phyloP scores from a whole-genome alignment of 176 grass and related monocot species.

The Pharus latifolius region DNA sequence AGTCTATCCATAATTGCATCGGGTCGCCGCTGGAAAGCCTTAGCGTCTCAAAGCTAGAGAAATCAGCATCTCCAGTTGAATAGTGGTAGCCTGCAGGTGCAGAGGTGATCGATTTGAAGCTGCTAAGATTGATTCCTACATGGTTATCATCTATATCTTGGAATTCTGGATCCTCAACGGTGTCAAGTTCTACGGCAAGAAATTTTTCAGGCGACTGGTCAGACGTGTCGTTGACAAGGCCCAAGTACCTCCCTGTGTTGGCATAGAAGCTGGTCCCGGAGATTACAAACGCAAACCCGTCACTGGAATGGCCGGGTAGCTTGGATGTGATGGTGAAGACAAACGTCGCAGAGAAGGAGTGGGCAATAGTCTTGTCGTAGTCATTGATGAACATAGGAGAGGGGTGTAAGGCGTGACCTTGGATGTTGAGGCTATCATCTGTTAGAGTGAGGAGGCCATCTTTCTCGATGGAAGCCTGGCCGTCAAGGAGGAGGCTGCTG shows the following conservation, averaged over 20 bases:
- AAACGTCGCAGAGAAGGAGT: slow-evolving; percentile 26
- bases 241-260: no score
- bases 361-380: background rate
- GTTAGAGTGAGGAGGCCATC: slow-evolving; percentile 20
- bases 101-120: background rate
- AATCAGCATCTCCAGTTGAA: background rate
- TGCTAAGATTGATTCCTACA: slow-evolving; percentile 26
- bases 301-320: background rate
- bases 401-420: slow-evolving; percentile 23
- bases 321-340: slow-evolving; percentile 15
- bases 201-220: no score
- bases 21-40: slow-evolving; percentile 10
- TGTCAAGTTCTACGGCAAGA: no score
- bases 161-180: no score
- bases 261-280: no score
- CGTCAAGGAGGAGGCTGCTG: slow-evolving; percentile 11
- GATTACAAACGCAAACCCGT: slow-evolving; percentile 24
- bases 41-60: background rate
- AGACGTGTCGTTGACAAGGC: no score
- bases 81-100: background rate
- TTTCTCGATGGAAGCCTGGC: background rate
- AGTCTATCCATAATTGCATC: no score
- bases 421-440: background rate
- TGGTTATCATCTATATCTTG: background rate
- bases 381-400: background rate